These are phyloP conservation scores for Penicillium olsonii DNA, from an alignment of 2,329 filamentous ascomycete genomes.

Conservation along the genomic window DNA sequence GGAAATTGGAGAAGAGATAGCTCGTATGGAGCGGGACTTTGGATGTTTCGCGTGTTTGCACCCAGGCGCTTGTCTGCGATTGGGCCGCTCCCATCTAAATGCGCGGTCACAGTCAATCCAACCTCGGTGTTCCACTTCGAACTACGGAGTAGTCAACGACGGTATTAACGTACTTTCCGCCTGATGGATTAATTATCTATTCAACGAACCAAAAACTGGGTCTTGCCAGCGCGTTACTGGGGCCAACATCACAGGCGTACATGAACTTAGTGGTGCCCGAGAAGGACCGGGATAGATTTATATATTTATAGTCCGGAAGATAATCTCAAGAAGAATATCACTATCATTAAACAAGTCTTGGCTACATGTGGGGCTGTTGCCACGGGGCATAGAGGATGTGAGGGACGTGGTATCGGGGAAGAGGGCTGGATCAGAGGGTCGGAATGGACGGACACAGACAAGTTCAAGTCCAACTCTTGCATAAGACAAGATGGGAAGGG, in stretches of 20 bases:
- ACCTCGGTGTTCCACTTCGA: no score
- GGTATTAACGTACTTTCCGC: no score
- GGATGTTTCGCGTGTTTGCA: conserved; percentile 8
- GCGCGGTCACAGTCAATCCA: no score
- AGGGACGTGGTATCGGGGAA: conserved; percentile 16
- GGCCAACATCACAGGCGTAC: no score
- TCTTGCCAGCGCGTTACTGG: no score
- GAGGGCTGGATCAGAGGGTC: not conserved
- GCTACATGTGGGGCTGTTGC: conserved; percentile 7
- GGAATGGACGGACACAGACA: not conserved
- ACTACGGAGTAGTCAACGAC: no score
- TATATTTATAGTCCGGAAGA: not conserved
- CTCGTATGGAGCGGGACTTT: conserved; percentile 3
- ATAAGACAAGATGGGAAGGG: not conserved
- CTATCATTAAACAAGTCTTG: conserved; percentile 18
- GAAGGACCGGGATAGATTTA: no score
- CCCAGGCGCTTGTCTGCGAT: not conserved
- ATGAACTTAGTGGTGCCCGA: no score
- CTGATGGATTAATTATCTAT: no score
- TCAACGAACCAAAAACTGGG: no score
- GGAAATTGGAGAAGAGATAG: not conserved
- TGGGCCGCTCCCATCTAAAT: not conserved
- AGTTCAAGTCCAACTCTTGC: conserved; percentile 6
- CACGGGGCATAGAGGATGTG: conserved; percentile 6
- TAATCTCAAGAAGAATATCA: conserved; percentile 8